phyloP scores from a whole-genome alignment of 1,284 basidiomycete genomes.

The Somion occarium region DNA sequence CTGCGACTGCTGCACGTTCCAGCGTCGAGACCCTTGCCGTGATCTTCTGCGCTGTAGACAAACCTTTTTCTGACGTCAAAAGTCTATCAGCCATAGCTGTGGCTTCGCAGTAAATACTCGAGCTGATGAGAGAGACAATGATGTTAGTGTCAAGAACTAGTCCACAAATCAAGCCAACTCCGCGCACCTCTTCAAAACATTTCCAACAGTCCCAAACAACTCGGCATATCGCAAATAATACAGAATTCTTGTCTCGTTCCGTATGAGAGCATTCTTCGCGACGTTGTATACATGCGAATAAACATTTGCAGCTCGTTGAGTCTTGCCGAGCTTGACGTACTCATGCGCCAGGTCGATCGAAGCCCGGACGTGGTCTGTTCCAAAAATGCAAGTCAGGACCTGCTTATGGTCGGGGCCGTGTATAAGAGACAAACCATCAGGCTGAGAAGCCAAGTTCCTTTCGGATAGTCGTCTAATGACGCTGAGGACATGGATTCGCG shows the following conservation, averaged over 20 bases:
- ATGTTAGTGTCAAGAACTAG: neutral
- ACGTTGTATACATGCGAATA: conserved; percentile 52
- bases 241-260: conserved; percentile 45
- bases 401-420: neutral
- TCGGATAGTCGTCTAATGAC: conserved; percentile 25
- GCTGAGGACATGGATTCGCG: conserved; percentile 37
- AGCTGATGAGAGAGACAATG: conserved; percentile 31
- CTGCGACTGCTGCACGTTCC: conserved; percentile 70
- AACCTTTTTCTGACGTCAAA: conserved; percentile 40
- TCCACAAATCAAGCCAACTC: conserved; percentile 4
- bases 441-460: conserved; percentile 22
- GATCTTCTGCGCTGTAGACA: conserved; percentile 52
- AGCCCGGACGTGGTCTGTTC: conserved; percentile 56
- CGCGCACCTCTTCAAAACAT: conserved; percentile 61
- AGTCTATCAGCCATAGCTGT: conserved; percentile 39
- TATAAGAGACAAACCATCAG: conserved; percentile 44
- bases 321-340: conserved; percentile 74
- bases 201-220: conserved; percentile 57
- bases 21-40: conserved; percentile 52
- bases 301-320: conserved; percentile 57
- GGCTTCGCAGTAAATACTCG: conserved; percentile 55
- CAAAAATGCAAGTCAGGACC: neutral
- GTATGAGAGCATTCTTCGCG: conserved; percentile 35
- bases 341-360: conserved; percentile 74
- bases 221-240: conserved; percentile 68